phyloP scores from a whole-genome alignment of 768 basidiomycete species.

The Mycena capillaripes region DNA sequence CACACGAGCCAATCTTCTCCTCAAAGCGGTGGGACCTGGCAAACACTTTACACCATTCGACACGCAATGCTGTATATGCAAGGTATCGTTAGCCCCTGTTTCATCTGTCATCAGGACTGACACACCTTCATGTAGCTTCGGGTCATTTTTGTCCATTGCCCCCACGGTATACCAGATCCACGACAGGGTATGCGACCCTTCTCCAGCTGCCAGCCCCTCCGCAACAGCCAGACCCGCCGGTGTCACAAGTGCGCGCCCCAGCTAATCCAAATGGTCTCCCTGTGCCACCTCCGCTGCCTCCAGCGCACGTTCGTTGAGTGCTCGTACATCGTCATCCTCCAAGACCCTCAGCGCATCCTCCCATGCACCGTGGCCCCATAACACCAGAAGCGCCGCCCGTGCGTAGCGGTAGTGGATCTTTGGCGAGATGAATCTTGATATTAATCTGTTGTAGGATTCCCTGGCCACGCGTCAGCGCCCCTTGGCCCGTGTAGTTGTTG shows the following conservation, averaged over 20 bases:
- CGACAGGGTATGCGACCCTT: neutral
- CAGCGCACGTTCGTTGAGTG: neutral
- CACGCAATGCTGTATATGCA: neutral
- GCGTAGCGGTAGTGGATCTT: neutral
- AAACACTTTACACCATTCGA: neutral
- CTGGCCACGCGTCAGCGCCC: neutral
- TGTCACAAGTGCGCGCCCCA: neutral
- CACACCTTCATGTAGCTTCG: neutral
- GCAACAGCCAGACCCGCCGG: neutral
- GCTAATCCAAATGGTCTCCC: neutral
- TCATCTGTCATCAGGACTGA: no score
- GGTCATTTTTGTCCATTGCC: neutral
- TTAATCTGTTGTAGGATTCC: neutral
- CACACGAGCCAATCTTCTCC: neutral
- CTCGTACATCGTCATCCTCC: neutral
- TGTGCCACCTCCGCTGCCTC: neutral
- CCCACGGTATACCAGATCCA: neutral
- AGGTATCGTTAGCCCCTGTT: neutral
- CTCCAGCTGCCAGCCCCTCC: neutral
- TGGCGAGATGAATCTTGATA: neutral
- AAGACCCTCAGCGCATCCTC: neutral
- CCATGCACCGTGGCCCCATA: neutral
- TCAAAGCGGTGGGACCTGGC: neutral
- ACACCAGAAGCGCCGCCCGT: neutral
- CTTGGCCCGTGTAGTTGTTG: neutral